Evolutionary conservation across 257 asterid species (phyloP), one percentile per base, ranked within the genome.

Genomic region (Anisodus acutangulus): DNA sequence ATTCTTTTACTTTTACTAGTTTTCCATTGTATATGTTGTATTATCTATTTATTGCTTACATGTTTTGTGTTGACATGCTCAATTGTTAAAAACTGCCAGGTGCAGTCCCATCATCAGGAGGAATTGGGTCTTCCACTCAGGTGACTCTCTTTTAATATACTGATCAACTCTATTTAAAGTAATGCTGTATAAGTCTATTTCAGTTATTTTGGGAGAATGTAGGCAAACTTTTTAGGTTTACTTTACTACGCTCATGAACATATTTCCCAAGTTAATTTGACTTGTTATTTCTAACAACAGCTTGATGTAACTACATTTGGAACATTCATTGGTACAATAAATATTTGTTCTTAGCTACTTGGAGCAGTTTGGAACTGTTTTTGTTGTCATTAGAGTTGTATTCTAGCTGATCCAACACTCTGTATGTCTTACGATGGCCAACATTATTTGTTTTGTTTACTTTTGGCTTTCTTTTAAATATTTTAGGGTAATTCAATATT

Each of bases 71-170:
- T 88, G 41, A 88, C 85, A 49, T 84, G 8, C 87, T 43, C 82
- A 58, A 87, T 79, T 58, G 74, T 71, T 85, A 8, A 85, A 78
- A 82, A 54, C 82, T 88, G 67, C 86, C 91, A 91, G 95, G 85
- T 85, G 83, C 90, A 43, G 91, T 60, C 84, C 96, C 86, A 81
- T 88, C 98, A 87, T 88, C 92, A 10, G 91, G 92, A 54, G 97
- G 91, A 87, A 86, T 85, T 83, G 78, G 83, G 43, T 71, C 92
- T 72, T 49, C 69, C 83, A 58, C 91, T 31, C 94, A 88, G 97
- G 99, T 96, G 54, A 60, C 91, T 88, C 55, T 51, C 51, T 76
- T 80, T 83, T 88, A 31, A 4, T 55, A 78, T 31, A 53, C 43
- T 78, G 62, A 53, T 53, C 64, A 78, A 78, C 53, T 51, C 26